These are phyloP conservation scores for Parafenestella ontariensis DNA, from an alignment of 2,329 filamentous ascomycete genomes.

Conservation along the genomic window DNA sequence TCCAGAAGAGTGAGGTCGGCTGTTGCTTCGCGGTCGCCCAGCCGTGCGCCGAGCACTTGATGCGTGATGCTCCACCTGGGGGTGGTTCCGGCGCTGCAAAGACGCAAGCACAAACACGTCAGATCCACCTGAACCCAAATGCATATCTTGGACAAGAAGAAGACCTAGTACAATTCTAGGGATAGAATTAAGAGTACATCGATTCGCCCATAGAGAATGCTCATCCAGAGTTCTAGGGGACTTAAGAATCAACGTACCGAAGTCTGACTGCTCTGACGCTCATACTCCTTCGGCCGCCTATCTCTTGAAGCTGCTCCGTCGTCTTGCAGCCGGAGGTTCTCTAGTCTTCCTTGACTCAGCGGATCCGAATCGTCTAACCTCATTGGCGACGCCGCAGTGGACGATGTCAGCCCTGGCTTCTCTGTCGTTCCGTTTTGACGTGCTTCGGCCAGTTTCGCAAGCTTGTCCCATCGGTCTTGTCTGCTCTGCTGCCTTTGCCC, in stretches of 20 bases:
- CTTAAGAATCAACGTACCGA: slow-evolving; percentile 55
- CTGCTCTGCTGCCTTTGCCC: slow-evolving; percentile 82
- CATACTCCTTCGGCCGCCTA: slow-evolving; percentile 50
- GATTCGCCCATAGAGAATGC: slow-evolving; percentile 49
- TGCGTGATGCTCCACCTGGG: slow-evolving; percentile 44
- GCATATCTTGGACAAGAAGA: slow-evolving; percentile 43
- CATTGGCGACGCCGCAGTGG: slow-evolving; percentile 51
- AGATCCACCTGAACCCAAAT: slow-evolving; percentile 48
- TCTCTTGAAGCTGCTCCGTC: slow-evolving; percentile 56
- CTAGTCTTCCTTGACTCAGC: slow-evolving; percentile 80
- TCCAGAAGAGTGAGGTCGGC: slow-evolving; percentile 47
- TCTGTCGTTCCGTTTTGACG: slow-evolving; percentile 61
- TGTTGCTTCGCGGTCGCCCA: slow-evolving; percentile 50
- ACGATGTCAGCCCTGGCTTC: slow-evolving; percentile 23
- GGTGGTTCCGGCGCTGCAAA: slow-evolving; percentile 48
- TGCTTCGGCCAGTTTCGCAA: slow-evolving; percentile 80
- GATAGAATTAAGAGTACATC: slow-evolving; percentile 52
- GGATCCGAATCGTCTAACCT: slow-evolving; percentile 78
- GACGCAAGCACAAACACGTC: slow-evolving; percentile 48
- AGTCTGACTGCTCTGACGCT: slow-evolving; percentile 49
- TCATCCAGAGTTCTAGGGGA: slow-evolving; percentile 49
- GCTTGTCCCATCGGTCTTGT: slow-evolving; percentile 86
- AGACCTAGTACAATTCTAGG: slow-evolving; percentile 43
- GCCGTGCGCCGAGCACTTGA: slow-evolving; percentile 42
- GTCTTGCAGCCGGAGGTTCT: slow-evolving; percentile 90